Conservation (phyloP, 139 green algal species). For the Diplosphaera chodatii region DNA sequence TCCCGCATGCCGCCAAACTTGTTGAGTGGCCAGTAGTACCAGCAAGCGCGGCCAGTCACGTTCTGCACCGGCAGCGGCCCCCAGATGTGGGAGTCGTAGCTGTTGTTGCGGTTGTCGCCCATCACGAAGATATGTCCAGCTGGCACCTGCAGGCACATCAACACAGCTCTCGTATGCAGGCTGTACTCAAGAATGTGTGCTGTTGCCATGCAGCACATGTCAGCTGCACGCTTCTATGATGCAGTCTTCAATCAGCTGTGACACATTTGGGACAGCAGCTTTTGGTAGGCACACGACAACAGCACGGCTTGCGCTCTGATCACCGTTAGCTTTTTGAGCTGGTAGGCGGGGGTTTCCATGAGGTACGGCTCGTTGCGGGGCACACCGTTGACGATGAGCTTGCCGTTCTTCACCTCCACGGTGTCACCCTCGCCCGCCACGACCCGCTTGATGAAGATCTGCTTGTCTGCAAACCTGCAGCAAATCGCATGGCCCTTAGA, state of each 20-base stretch:
- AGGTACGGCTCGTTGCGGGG: conserved; percentile 77
- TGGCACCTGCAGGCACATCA: conserved; percentile 39
- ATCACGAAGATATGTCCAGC: conserved; percentile 73
- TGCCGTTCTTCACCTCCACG: conserved; percentile 81
- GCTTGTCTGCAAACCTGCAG: conserved; percentile 53
- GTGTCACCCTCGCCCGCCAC: conserved; percentile 83
- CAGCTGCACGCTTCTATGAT: no score
- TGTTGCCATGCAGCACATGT: no score
- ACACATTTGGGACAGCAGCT: no score
- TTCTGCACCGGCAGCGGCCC: conserved; percentile 85
- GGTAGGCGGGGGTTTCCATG: conserved; percentile 71
- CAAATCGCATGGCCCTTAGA: no score
- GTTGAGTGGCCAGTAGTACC: conserved; percentile 89
- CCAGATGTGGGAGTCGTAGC: conserved; percentile 96
- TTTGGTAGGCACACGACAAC: no score
- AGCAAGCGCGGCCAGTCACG: conserved; percentile 77
- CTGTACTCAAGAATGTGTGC: no score
- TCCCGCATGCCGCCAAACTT: conserved; percentile 62
- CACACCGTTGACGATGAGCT: conserved; percentile 79
- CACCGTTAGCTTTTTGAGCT: conserved; percentile 23
- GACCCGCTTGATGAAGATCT: conserved; percentile 97
- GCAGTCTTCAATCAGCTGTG: no score
- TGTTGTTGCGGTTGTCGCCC: conserved; percentile 99
- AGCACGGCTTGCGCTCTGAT: no score
- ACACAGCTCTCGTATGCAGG: no score